These are phyloP conservation scores for Solanum hybrid DNA, from an alignment of 305 asterid species.

Conservation along the genomic window DNA sequence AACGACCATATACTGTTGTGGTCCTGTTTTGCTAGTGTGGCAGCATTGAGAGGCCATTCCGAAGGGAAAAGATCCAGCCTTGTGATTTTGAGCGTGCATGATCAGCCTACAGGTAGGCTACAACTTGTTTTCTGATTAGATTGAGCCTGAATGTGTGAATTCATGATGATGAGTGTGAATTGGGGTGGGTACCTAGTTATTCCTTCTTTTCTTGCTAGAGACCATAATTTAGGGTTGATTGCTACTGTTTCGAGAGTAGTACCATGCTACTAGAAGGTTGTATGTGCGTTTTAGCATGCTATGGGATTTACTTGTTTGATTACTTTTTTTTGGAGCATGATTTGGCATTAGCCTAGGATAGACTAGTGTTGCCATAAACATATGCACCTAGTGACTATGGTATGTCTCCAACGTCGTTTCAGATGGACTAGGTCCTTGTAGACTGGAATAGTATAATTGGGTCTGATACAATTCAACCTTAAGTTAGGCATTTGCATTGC, in stretches of 20 bases:
- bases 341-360: not conserved
- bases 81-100: not conserved
- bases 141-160: not conserved
- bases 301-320: not conserved
- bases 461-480: not conserved
- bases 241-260: not conserved
- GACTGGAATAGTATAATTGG: not conserved
- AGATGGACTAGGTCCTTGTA: not conserved
- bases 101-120: not conserved
- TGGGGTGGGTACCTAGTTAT: not conserved
- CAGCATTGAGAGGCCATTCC: not conserved
- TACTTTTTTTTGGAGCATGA: not conserved
- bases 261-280: not conserved
- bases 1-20: not conserved
- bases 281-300: not conserved
- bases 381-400: not conserved
- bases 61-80: not conserved
- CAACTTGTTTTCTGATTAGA: not conserved
- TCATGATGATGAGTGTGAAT: not conserved
- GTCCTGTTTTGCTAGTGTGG: not conserved
- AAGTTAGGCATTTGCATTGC: not conserved
- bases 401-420: not conserved
- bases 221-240: not conserved
- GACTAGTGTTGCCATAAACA: not conserved
- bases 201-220: not conserved